Base-by-base conservation (phyloP, 2,329 filamentous ascomycete species). In the Paracoccidioides brasiliensis region DNA sequence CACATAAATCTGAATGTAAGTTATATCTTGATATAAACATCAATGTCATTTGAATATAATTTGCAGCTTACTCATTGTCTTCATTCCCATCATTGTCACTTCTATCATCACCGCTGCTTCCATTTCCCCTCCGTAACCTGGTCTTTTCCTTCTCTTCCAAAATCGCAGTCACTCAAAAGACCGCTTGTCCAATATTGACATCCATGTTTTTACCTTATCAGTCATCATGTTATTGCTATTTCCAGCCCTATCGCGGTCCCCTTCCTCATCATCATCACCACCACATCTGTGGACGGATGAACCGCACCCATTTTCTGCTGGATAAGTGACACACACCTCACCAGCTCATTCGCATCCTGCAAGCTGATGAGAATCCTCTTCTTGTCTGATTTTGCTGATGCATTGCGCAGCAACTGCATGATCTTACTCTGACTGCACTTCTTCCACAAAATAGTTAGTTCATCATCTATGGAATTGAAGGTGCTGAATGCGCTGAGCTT, bases 281-380 rank as follows among this genome's bases (percentile, higher is more conserved):
- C 49, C 35, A 42, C 22, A 32, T 55, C 41, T 41, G n/a, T 22
- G 12, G 12, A 9, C 14, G n/a, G 14, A 5, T 6, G 0, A 43
- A 33, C 6, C 14, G 33, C 35, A 28, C 33, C 48, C 9, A 15
- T 28, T 7, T 9, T 14, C 35, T 42, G 35, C 3, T 54, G 42
- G 53, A 60, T 58, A 48, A 59, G 38, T 1, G 71, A 74, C 59
- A 79, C 59, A 28, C 79, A 64, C 61, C 76, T 78, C 7, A 79
- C 78, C 22, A 83, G 78, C 65, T 83, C 80, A 62, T 82, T 83
- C 9, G 80, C 80, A 64, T 84, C 80, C 42, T 75, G 73, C 55
- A 83, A 64, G 52, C 71, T 78, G 5, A 83, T 79, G 10, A 83
- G 67, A 60, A 72, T 75, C 59, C 79, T 71, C 70, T 78, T 80